A percentile compares a stretch with the other conserved stretches of the same genome.
Evolutionary conservation across 106 monocot genomes (phyloP).

Genomic region (Gastrodia elata): DNA sequence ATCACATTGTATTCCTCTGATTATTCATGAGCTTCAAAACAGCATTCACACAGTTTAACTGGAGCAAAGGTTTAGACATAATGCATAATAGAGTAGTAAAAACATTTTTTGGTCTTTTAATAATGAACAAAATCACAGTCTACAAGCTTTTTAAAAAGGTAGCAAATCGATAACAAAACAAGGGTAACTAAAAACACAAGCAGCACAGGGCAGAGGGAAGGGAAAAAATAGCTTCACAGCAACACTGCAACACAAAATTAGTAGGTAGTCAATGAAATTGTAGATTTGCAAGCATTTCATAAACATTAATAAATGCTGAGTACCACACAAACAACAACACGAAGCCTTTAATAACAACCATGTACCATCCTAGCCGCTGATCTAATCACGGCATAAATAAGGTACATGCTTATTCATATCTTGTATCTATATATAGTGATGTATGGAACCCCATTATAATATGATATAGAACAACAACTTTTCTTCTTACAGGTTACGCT

Average conservation of each 20-base stretch:
- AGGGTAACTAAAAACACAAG: not conserved
- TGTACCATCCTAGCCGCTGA: no score
- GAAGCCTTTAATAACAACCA: no score
- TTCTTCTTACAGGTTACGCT: no score
- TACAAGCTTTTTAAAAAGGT: not conserved
- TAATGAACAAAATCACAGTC: not conserved
- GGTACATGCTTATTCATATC: no score
- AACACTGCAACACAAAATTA: not conserved
- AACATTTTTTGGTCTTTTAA: not conserved
- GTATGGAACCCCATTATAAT: no score
- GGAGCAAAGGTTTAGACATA: not conserved
- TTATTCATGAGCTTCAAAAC: not conserved
- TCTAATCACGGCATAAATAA: no score
- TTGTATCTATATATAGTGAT: no score
- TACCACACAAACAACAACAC: no score
- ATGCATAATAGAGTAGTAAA: not conserved
- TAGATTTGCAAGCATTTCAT: not conserved
- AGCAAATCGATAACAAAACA: not conserved
- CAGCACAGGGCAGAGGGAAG: not conserved
- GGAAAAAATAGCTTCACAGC: not conserved
- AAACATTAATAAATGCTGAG: no score
- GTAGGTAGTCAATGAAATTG: not conserved
- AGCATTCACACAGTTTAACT: not conserved
- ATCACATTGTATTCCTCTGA: not conserved
- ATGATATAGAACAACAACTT: no score